Evolutionary conservation across 2,329 filamentous ascomycete species (phyloP), one percentile per base, ranked within the genome.

Genomic region (Hymenoscyphus repandus): DNA sequence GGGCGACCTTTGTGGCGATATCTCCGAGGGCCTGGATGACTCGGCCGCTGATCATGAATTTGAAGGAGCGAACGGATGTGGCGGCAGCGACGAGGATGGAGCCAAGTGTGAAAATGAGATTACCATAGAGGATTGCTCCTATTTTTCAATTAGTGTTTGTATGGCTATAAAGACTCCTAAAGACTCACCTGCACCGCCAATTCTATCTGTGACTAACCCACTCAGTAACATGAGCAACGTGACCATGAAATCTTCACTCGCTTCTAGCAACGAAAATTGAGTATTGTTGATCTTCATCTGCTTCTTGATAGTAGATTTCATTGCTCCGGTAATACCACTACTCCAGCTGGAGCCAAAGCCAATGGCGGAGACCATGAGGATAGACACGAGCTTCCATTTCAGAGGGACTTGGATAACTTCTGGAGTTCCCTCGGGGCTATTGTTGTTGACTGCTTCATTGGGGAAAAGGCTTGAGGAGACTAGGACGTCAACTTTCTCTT

Each of bases 281-380:
- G 74, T 75, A 58, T 84, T 84, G 61, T 76, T 75, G 60, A 84
- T 82, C 42, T 75, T 54, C 38, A 83, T 70, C 81, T 58, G 69
- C 70, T 81, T 82, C 56, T 83, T 83, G 22, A 83, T 63, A 0
- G 78, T 82, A 15, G 69, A 78, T 61, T 83, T 83, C 72, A 83
- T 76, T 1, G 80, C 79, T 9, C 76, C 75, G 0, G 78, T 82
- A 1, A 83, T 76, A 1, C 79, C 78, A n/a, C 71, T 71, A 55
- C 78, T 81, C 79, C 79, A 83, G 18, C 76, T 0, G 77, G n/a
- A 77, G 0, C 79, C 79, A 57, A 83, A 83, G 1, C 79, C 78
- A 56, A 83, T 80, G 49, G 72, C 64, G 12, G 73, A 74, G 1
- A 79, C 75, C 7, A 79, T 59, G 0, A 78, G 43, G 2, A 82